Evolutionary conservation across 495 filamentous ascomycete genomes (phyloP).

Genomic region (Friedmanniomyces endolithicus): DNA sequence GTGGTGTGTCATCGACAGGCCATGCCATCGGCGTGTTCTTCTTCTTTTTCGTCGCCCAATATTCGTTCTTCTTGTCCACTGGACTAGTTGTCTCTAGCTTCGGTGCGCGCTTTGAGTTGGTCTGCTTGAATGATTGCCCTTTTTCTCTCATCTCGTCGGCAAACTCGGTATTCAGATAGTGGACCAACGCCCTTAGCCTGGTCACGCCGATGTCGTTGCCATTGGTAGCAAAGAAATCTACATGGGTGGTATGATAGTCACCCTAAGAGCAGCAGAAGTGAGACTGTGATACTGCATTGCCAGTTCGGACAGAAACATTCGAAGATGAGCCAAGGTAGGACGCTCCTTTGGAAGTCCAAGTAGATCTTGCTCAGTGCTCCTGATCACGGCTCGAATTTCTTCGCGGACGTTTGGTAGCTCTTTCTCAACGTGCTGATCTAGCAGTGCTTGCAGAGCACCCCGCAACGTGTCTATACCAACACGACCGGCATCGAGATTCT

Average conservation of each 20-base stretch:
- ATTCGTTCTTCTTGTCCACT: too few relatives aligned
- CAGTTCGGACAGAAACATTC: conserved; percentile 12
- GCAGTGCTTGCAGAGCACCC: conserved; percentile 1
- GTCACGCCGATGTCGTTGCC: not conserved
- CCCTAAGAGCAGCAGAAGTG: conserved; percentile 9
- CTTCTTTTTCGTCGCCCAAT: too few relatives aligned
- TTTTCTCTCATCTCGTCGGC: conserved; percentile 32
- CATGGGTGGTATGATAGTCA: conserved; percentile 4
- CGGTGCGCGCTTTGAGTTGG: not conserved
- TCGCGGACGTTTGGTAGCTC: conserved; percentile 12
- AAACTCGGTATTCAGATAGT: conserved; percentile 41
- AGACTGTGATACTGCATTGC: conserved; percentile 15
- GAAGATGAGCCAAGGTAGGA: conserved; percentile 9
- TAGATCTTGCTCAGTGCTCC: conserved; percentile 1
- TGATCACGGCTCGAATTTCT: not conserved
- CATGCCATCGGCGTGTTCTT: too few relatives aligned
- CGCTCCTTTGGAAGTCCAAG: not conserved
- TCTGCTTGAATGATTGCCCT: too few relatives aligned
- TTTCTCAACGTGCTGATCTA: conserved; percentile 11
- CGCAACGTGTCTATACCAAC: not conserved
- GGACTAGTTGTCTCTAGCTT: not conserved
- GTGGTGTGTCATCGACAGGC: too few relatives aligned
- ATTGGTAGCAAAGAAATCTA: conserved; percentile 2
- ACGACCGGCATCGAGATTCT: not conserved
- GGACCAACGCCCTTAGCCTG: conserved; percentile 38